phyloP scores from a whole-genome alignment of 192 early-diverging fungal species.

The Rhizoclosmatium sp. region DNA sequence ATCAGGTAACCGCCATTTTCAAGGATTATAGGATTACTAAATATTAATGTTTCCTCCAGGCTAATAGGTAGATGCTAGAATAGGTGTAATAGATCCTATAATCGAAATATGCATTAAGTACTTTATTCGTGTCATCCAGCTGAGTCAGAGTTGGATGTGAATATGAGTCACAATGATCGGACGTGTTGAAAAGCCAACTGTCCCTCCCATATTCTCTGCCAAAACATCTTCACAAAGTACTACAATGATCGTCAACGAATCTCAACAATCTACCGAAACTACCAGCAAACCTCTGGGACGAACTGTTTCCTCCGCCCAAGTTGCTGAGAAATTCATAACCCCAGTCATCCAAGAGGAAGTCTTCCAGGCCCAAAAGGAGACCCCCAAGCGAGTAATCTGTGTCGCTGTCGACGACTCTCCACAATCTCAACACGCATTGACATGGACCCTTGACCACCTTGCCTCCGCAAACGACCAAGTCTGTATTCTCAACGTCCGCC shows the following conservation, averaged over 20 bases:
- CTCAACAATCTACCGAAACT: not conserved
- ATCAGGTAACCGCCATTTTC: too few species aligned
- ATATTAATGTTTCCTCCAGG: too few species aligned
- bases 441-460: slow-evolving; percentile 48
- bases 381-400: slow-evolving; percentile 35
- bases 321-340: slow-evolving; percentile 12
- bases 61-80: too few species aligned
- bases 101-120: too few species aligned
- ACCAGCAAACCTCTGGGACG: not conserved
- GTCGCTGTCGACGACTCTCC: slow-evolving; percentile 45
- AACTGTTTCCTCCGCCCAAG: not conserved
- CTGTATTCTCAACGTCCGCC: slow-evolving; percentile 19
- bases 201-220: too few species aligned
- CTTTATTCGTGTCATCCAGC: too few species aligned
- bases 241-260: not conserved
- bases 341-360: slow-evolving; percentile 9
- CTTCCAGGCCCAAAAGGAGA: not conserved
- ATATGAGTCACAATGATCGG: too few species aligned
- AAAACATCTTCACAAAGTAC: too few species aligned
- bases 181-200: too few species aligned
- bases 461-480: slow-evolving; percentile 23
- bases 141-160: too few species aligned
- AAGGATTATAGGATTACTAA: too few species aligned
- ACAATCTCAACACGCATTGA: slow-evolving; percentile 34
- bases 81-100: too few species aligned